These are phyloP conservation scores for Allantophomopsis cytisporea DNA, from an alignment of 2,329 filamentous ascomycete species.

Conservation along the genomic window DNA sequence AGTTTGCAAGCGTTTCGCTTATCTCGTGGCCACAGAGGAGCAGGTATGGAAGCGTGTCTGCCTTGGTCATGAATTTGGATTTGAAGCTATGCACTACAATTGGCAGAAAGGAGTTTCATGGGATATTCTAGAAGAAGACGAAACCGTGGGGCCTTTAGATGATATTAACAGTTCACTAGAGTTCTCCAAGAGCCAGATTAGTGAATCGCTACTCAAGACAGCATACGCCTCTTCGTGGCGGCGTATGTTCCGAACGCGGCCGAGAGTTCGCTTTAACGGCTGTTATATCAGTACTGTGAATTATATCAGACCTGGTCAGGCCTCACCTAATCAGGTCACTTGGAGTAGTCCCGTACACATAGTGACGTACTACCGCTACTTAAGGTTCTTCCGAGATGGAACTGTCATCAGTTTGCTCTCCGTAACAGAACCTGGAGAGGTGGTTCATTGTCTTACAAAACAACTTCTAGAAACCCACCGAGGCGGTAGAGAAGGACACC, in stretches of 20 bases:
- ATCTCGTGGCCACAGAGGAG: conserved; percentile 72
- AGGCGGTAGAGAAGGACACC: conserved; percentile 16
- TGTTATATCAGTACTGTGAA: conserved; percentile 96
- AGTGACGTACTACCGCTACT: conserved; percentile 94
- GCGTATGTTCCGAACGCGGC: conserved; percentile 66
- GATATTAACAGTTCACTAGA: conserved; percentile 2
- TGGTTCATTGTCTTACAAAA: conserved; percentile 71
- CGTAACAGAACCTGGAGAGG: conserved; percentile 69
- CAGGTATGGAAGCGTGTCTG: conserved; percentile 74
- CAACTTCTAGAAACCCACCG: conserved; percentile 39
- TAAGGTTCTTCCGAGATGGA: conserved; percentile 89
- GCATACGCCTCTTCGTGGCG: conserved; percentile 41
- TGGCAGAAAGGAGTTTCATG: conserved; percentile 51
- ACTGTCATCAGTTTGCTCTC: conserved; percentile 69
- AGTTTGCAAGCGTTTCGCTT: conserved; percentile 81
- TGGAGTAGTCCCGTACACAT: conserved; percentile 83
- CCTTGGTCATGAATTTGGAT: conserved; percentile 59
- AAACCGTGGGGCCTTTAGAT: not conserved
- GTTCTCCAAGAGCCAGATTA: conserved; percentile 5
- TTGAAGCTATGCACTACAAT: conserved; percentile 69
- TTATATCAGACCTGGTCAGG: conserved; percentile 73
- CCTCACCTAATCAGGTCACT: conserved; percentile 53
- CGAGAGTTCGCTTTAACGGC: conserved; percentile 85
- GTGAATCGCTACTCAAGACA: conserved; percentile 18
- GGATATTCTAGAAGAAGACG: conserved; percentile 28